Conservation (phyloP, 2,329 filamentous ascomycete species). For the Sarocladium kiliense region DNA sequence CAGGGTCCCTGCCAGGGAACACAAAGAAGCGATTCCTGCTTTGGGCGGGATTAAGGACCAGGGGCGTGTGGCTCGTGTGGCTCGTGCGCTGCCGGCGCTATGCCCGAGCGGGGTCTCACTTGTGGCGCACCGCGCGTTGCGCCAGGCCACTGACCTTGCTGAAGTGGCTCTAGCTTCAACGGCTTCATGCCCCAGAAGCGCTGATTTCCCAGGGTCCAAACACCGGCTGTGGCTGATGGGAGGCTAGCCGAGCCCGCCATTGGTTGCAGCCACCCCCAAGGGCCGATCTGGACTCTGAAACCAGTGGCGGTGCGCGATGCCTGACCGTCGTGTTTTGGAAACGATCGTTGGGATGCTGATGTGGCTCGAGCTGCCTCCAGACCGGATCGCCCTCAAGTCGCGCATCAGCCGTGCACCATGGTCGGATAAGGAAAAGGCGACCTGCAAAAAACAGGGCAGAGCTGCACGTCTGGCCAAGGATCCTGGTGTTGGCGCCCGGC, state of each 20-base stretch:
- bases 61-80: constrained; percentile 4
- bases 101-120: constrained; percentile 3
- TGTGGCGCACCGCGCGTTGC: constrained; percentile 3
- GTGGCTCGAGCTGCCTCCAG: constrained; percentile 2
- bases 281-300: constrained; percentile 9
- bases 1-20: constrained; percentile 9
- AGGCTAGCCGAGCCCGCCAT: not conserved
- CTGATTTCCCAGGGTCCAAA: constrained; percentile 3
- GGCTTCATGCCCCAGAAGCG: not conserved
- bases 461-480: not conserved
- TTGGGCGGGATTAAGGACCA: constrained; percentile 8
- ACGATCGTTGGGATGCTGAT: not conserved
- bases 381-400: not conserved
- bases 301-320: constrained; percentile 8
- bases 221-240: not conserved
- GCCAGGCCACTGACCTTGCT: not conserved
- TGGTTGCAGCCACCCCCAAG: not conserved
- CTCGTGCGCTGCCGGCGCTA: constrained; percentile 5
- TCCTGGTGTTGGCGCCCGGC: not conserved
- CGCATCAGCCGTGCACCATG: constrained; percentile 3
- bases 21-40: constrained; percentile 7
- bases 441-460: constrained; percentile 2
- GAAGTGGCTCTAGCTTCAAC: not conserved
- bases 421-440: constrained; percentile 1
- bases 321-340: not conserved